Evolutionary conservation across 164 flowering plant genomes (phyloP), one percentile per base, ranked within the genome.

Genomic region (Vitis cinerea): DNA sequence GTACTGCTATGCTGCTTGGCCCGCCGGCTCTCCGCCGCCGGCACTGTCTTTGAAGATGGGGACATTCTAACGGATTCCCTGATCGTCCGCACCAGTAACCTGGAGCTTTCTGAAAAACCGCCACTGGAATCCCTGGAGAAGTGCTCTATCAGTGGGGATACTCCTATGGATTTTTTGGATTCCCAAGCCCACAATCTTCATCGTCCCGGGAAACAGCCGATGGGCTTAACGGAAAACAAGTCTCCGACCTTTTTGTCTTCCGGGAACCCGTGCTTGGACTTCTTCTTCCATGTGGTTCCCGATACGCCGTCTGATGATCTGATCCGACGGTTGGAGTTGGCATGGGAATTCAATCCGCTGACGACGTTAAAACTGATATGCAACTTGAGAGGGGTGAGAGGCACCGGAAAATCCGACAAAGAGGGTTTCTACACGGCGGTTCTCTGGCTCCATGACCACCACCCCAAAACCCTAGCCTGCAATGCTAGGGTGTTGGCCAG

Each of bases 211-310:
- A 59, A 29, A 37, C 74, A 72, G 9, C 71, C 64, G 4, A 73
- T 72, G 76, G 85, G 84, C 16, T 49, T 71, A 19, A 86, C 90
- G 2, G 85, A 83, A 59, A 87, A 85, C 67, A 0, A 0, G 29
- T 81, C 87, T 1, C 66, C 84, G 2, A 85, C 88, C 7, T 87
- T 70, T 63, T 57, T 80, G 12, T 56, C 85, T 65, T 63, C 89
- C 63, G 84, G 86, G 9, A 77, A 89, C 66, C 87, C 87, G 1
- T 84, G 86, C 65, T 76, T 86, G 27, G 87, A 88, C 61, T 87
- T 88, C 87, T 88, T 88, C 79, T 88, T 85, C 81, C 90, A 84
- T 57, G 75, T 81, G 15, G 85, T 84, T 9, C 92, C 86, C 9
- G 74, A 75, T 49, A 86, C 84, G 9, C 81, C 81, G 7, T 44